These are phyloP conservation scores for Mortierella sp. DNA, from an alignment of 371 early-diverging fungal genomes.

Conservation along the genomic window DNA sequence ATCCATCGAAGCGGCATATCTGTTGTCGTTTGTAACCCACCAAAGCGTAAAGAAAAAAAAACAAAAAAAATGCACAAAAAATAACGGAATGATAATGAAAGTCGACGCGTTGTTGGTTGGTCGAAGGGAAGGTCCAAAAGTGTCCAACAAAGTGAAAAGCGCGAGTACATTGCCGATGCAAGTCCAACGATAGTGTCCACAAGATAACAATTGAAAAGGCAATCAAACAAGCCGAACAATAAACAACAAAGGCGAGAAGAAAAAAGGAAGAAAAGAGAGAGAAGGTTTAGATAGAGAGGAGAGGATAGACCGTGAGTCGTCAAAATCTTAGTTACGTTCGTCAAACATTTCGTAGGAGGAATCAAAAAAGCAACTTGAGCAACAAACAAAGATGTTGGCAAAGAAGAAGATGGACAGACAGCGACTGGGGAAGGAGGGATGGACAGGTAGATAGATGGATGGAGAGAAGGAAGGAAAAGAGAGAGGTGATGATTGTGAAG, in stretches of 20 bases:
- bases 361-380: conserved; percentile 59
- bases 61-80: conserved; percentile 8
- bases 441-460: neutral
- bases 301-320: conserved; percentile 56
- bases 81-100: neutral
- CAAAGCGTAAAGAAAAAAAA: neutral
- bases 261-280: neutral
- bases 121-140: conserved; percentile 4
- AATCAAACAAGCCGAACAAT: conserved; percentile 9
- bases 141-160: neutral
- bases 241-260: neutral
- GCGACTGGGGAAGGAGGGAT: neutral
- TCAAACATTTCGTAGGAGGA: conserved; percentile 55
- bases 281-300: conserved; percentile 17
- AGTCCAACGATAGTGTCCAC: neutral
- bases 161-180: conserved; percentile 2
- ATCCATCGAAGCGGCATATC: conserved; percentile 53
- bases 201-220: neutral
- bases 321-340: conserved; percentile 56
- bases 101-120: neutral
- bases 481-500: neutral
- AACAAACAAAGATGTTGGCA: conserved; percentile 3
- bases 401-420: conserved; percentile 12
- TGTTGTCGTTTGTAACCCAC: conserved; percentile 7
- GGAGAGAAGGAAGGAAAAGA: neutral